Conservation (phyloP, 805 yeast species). For the Lachancea waltii region DNA sequence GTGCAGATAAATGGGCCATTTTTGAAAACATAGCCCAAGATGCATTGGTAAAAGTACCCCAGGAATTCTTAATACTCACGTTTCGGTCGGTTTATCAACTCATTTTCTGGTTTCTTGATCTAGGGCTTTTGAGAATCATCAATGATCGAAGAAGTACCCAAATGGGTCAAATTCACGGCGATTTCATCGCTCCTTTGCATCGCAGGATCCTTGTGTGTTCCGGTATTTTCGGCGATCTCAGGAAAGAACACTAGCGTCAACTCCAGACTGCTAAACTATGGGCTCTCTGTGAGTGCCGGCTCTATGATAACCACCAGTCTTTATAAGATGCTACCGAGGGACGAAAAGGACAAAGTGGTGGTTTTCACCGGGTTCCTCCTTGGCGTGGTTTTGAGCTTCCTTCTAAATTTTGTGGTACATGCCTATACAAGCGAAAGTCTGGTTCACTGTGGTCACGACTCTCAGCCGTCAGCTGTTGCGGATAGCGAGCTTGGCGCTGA, state of each 20-base stretch:
- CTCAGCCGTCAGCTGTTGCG: too few relatives aligned
- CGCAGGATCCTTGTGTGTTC: constrained; percentile 61
- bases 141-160: constrained; percentile 17
- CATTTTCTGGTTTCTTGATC: too few relatives aligned
- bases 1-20: too few relatives aligned
- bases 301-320: constrained; percentile 75
- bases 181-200: constrained; percentile 67
- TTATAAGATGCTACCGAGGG: constrained; percentile 67
- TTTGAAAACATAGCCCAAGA: too few relatives aligned
- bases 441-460: constrained; percentile 76
- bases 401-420: constrained; percentile 63
- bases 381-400: constrained; percentile 58
- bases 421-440: constrained; percentile 70
- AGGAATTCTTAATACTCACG: too few relatives aligned
- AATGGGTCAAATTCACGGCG: constrained; percentile 35
- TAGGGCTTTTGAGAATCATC: background rate
- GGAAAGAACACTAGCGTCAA: constrained; percentile 25
- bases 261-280: constrained; percentile 60
- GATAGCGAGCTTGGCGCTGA: too few relatives aligned
- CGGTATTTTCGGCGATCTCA: constrained; percentile 20
- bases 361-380: constrained; percentile 38
- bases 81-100: too few relatives aligned
- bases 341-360: constrained; percentile 36
- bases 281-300: constrained; percentile 76
- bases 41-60: too few relatives aligned